These are phyloP conservation scores for Talaromyces sp. DNA, from an alignment of 2,329 filamentous ascomycete genomes.

Conservation along the genomic window DNA sequence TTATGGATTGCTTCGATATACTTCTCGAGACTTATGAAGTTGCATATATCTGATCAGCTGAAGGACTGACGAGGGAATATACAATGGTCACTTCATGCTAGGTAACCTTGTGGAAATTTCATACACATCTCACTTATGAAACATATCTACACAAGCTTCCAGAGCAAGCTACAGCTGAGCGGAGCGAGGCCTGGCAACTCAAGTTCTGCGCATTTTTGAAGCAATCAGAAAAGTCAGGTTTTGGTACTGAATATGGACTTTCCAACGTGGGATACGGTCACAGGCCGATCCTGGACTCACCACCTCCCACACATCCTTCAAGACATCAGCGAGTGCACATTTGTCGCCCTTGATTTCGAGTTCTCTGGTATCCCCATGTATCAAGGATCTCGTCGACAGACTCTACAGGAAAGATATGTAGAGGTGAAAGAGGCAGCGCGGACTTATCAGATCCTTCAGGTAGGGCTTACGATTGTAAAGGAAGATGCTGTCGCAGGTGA, in stretches of 20 bases:
- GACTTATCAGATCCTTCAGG: slow-evolving; percentile 62
- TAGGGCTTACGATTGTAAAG: slow-evolving; percentile 64
- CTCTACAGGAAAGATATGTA: slow-evolving; percentile 59
- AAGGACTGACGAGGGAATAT: background rate
- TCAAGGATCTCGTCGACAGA: slow-evolving; percentile 41
- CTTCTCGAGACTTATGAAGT: background rate
- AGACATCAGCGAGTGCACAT: slow-evolving; percentile 57
- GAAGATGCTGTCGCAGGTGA: slow-evolving; percentile 54
- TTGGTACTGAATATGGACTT: slow-evolving; percentile 49
- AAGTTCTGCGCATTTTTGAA: too few relatives aligned
- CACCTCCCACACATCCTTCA: slow-evolving; percentile 56
- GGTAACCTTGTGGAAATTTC: background rate
- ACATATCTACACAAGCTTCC: too few relatives aligned
- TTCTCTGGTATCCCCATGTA: slow-evolving; percentile 60
- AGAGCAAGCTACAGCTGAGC: too few relatives aligned
- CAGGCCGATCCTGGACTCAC: slow-evolving; percentile 47
- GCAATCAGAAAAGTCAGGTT: too few relatives aligned
- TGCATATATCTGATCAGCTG: background rate
- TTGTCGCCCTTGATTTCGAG: slow-evolving; percentile 65
- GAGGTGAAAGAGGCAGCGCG: slow-evolving; percentile 61
- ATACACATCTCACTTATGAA: background rate
- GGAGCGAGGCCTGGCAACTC: too few relatives aligned
- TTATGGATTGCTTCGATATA: background rate
- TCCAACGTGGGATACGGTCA: slow-evolving; percentile 32
- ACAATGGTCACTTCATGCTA: background rate